Percentiles rank a stretch among this genome's conserved stretches.
These are phyloP conservation scores for Starmerella davenportii DNA, from an alignment of 805 yeast species.

Conservation along the genomic window DNA sequence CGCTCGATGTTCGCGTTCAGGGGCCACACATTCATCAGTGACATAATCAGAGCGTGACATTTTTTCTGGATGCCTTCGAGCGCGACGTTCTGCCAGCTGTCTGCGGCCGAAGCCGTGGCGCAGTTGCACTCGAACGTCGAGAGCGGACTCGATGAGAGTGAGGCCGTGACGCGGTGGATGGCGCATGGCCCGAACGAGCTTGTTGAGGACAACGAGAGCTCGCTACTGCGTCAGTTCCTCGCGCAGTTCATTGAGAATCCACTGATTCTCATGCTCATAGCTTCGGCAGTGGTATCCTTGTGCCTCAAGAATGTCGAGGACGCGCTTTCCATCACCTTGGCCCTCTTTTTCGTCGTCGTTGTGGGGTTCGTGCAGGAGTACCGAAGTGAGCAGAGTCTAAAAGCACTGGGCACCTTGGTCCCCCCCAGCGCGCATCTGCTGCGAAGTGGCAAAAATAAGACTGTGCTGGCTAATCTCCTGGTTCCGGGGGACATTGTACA, in stretches of 20 bases:
- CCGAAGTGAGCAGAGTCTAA: slow-evolving; percentile 82
- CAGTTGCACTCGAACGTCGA: slow-evolving; percentile 43
- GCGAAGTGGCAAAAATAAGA: slow-evolving; percentile 58
- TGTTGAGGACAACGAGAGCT: slow-evolving; percentile 58
- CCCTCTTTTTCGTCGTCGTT: slow-evolving; percentile 79
- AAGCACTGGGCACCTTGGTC: slow-evolving; percentile 79
- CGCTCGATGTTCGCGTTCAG: too few relatives aligned
- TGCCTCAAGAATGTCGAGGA: slow-evolving; percentile 94
- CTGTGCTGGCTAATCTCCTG: slow-evolving; percentile 67
- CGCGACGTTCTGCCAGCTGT: slow-evolving; percentile 38
- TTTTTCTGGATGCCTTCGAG: slow-evolving; percentile 32
- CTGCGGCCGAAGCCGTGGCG: slow-evolving; percentile 46
- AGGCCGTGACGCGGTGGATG: slow-evolving; percentile 56
- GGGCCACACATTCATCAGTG: too few relatives aligned
- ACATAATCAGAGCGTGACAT: neutral
- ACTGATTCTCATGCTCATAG: slow-evolving; percentile 68
- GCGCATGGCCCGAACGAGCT: slow-evolving; percentile 73
- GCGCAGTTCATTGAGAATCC: slow-evolving; percentile 81
- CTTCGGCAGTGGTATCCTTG: slow-evolving; percentile 73
- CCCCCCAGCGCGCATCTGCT: slow-evolving; percentile 94
- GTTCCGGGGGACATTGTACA: slow-evolving; percentile 95
- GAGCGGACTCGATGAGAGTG: slow-evolving; percentile 47
- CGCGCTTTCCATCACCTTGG: slow-evolving; percentile 82
- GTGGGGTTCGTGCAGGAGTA: slow-evolving; percentile 97
- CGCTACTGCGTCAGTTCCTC: slow-evolving; percentile 49